Conservation (phyloP, 306 rosid species). For the Leucaena leucocephala region DNA sequence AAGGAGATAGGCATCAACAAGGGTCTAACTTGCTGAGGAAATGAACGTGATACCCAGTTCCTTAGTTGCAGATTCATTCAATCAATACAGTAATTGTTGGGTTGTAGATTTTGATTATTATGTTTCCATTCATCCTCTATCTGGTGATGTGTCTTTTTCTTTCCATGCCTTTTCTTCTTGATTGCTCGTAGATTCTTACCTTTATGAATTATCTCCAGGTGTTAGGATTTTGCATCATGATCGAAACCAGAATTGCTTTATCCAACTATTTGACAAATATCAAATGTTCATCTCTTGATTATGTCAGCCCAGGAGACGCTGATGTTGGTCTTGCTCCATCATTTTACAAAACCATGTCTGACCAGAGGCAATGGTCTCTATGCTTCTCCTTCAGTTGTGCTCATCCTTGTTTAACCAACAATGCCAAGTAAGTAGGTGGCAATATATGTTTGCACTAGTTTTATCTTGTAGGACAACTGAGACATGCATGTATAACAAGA, state of each 20-base stretch:
- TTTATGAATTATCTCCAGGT: slow-evolving; percentile 36
- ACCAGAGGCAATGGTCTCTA: slow-evolving; percentile 41
- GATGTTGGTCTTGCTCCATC: slow-evolving; percentile 37
- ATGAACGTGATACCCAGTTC: slow-evolving; percentile 10
- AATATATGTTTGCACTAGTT: slow-evolving; percentile 21
- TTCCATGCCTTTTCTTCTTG: background rate
- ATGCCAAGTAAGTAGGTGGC: slow-evolving; percentile 59
- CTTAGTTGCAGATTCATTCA: background rate
- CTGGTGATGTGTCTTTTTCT: background rate
- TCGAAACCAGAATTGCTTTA: slow-evolving; percentile 39
- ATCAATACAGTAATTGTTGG: slow-evolving; percentile 11
- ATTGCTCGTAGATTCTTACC: slow-evolving; percentile 11
- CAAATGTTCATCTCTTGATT: slow-evolving; percentile 38
- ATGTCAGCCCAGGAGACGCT: slow-evolving; percentile 38
- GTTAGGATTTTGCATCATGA: slow-evolving; percentile 36
- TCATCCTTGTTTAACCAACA: slow-evolving; percentile 47
- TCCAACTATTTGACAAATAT: slow-evolving; percentile 40
- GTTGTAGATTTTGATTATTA: slow-evolving; percentile 14
- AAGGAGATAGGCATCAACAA: background rate
- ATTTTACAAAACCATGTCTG: slow-evolving; percentile 37
- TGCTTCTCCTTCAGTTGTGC: slow-evolving; percentile 39
- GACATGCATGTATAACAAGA: background rate
- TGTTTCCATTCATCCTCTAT: background rate
- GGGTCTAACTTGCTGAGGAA: background rate
- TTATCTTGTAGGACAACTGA: background rate